Percentiles rank a stretch among this genome's conserved stretches.
These are phyloP conservation scores for Fusarium sp. DNA, from an alignment of 2,329 filamentous ascomycete species.

Conservation along the genomic window DNA sequence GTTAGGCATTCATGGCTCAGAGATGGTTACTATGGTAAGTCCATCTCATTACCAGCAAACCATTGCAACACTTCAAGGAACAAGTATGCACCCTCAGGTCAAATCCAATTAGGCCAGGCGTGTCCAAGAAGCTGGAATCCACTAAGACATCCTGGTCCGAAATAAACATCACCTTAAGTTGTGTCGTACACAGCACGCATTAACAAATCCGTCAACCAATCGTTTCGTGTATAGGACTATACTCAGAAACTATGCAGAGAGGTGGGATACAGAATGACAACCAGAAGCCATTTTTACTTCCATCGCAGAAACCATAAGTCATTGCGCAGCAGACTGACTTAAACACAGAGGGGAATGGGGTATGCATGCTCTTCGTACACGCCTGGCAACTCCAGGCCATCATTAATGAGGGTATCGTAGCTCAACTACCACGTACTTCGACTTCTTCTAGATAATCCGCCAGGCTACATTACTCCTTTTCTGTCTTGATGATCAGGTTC, in stretches of 20 bases:
- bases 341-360: constrained; percentile 41
- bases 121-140: no score
- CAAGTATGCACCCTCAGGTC: no score
- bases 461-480: constrained; percentile 45
- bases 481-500: constrained; percentile 69
- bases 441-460: constrained; percentile 32
- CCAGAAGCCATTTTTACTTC: constrained; percentile 30
- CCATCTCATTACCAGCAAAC: no score
- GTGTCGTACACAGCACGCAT: not conserved
- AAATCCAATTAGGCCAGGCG: no score
- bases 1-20: no score
- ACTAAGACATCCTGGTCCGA: constrained; percentile 1
- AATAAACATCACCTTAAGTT: not conserved
- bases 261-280: constrained; percentile 39
- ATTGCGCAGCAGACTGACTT: constrained; percentile 32
- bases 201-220: constrained; percentile 40
- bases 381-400: constrained; percentile 45
- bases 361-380: constrained; percentile 48
- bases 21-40: no score
- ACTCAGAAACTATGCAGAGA: constrained; percentile 41
- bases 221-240: constrained; percentile 36
- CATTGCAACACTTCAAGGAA: no score
- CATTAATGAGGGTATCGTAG: constrained; percentile 51
- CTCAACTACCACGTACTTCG: constrained; percentile 37
- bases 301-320: constrained; percentile 31